Base-by-base conservation (phyloP, 192 early-diverging fungal species). In the Rhizophlyctis rosea region DNA sequence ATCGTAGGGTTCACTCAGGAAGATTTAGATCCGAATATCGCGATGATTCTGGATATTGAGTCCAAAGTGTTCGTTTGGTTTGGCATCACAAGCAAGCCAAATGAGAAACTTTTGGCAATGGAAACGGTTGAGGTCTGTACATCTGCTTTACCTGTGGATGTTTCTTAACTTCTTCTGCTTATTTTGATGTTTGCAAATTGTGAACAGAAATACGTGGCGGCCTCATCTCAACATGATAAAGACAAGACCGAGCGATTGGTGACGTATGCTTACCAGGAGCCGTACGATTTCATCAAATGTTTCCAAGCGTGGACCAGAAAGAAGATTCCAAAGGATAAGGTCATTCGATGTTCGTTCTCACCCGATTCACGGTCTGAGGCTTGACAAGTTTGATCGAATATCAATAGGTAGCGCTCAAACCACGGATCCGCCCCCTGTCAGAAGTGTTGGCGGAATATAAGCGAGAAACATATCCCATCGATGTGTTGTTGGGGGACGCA, bases 261-360 rank as follows among this genome's bases (percentile, higher is more conserved):
- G 1, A 65, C 68, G 16, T 69, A 44, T 57, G 49, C 55, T n/a
- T 59, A 74, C 32, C 48, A 54, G 32, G 75, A 76, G 47, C 60
- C 68, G 23, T n/a, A 24, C 18, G 44, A 44, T 7, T 72, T 76
- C 39, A 65, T 53, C 16, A 28, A 35, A 30, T 47, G 25, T 29
- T 70, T 76, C 47, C 68, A 75, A 62, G 73, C 64, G 2, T 75
- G 73, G 73, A 59, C 64, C 14, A 14, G 54, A 16, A 4, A 25
- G 5, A 52, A 62, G 57, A 47, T 57, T 48, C 62, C 69, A 2
- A 50, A 35, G 36, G 64, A 73, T 24, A 65, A 64, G 48, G 49
- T 54, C 3, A n/a, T n/a, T n/a, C n/a, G n/a, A n/a, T n/a, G n/a
- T n/a, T n/a, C n/a, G n/a, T n/a, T n/a, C n/a, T n/a, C n/a, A n/a